phyloP scores from a whole-genome alignment of 306 rosid species.

The Rosa chinensis region DNA sequence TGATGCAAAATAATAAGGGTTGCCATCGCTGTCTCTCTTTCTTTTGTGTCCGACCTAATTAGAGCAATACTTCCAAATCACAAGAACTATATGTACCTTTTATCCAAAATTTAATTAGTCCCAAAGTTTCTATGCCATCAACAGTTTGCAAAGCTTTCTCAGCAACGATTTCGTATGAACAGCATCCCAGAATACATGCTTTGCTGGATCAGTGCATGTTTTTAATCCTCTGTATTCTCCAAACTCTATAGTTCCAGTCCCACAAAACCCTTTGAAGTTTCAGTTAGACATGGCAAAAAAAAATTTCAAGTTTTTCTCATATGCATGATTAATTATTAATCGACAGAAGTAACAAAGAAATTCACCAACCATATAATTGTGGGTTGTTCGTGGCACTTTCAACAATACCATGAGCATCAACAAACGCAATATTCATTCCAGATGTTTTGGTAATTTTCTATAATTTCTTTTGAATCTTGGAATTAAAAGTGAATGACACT shows the following conservation, averaged over 20 bases:
- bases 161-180: conserved; percentile 69
- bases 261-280: conserved; percentile 69
- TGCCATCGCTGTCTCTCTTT: too few species aligned
- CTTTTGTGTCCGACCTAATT: too few species aligned
- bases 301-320: background rate
- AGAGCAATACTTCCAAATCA: too few species aligned
- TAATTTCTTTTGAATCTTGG: conserved; percentile 39
- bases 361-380: conserved; percentile 41
- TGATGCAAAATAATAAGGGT: too few species aligned
- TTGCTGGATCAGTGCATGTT: conserved; percentile 51
- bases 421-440: conserved; percentile 36
- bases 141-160: conserved; percentile 43
- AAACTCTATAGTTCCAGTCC: conserved; percentile 62
- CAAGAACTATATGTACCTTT: too few species aligned
- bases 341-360: background rate
- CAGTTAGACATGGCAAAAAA: conserved; percentile 40
- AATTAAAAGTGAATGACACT: conserved; percentile 50
- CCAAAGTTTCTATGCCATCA: too few species aligned
- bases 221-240: conserved; percentile 58
- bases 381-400: conserved; percentile 44
- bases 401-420: conserved; percentile 47
- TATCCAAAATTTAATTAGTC: too few species aligned
- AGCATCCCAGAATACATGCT: conserved; percentile 75
- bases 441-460: conserved; percentile 28
- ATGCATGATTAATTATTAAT: background rate